A percentile compares a stretch with the other conserved stretches of the same genome.
Conservation (phyloP, 306 rosid genomes). For the Adenanthera pavonina region DNA sequence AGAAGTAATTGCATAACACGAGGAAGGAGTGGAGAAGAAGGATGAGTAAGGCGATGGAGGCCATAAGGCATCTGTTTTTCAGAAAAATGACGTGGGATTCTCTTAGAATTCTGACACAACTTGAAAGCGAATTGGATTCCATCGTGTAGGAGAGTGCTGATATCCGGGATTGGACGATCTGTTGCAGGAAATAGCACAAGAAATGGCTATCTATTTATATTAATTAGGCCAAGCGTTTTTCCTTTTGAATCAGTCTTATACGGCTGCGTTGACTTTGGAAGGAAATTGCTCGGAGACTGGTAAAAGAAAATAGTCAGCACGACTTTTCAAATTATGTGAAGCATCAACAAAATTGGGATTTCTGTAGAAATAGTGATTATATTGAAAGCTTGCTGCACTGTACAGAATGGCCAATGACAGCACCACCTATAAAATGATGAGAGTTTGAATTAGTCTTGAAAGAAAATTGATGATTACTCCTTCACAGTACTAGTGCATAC, state of each 20-base stretch:
- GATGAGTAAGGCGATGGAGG: conserved; percentile 18
- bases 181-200: not conserved
- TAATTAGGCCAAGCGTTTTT: not conserved
- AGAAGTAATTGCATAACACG: conserved; percentile 6
- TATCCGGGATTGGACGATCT: not conserved
- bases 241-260: not conserved
- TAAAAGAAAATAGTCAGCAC: not conserved
- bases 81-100: conserved; percentile 30
- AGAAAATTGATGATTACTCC: not conserved
- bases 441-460: not conserved
- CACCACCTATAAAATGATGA: no score
- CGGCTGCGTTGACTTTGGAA: not conserved
- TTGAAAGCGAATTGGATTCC: conserved; percentile 9
- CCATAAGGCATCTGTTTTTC: conserved; percentile 28
- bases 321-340: not conserved
- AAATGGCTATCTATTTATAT: not conserved
- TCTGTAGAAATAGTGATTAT: not conserved
- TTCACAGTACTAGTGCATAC: not conserved
- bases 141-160: not conserved
- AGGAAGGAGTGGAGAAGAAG: conserved; percentile 23
- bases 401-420: no score
- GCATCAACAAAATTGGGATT: not conserved
- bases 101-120: conserved; percentile 13
- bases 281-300: no score
- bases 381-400: no score